Conservation (phyloP, 257 asterid genomes). For the Rauvolfia tetraphylla region DNA sequence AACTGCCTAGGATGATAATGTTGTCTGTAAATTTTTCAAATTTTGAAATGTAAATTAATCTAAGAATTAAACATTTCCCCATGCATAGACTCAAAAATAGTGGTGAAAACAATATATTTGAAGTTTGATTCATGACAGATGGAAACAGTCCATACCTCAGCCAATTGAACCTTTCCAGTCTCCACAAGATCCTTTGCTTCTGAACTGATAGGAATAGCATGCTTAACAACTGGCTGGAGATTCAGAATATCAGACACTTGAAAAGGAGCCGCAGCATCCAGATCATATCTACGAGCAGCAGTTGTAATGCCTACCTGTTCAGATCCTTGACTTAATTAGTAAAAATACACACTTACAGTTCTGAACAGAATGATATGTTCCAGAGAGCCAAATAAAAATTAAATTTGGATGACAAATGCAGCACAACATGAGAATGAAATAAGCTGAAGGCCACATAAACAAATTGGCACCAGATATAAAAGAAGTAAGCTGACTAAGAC, state of each 20-base stretch:
- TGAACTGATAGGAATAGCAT: slow-evolving; percentile 91
- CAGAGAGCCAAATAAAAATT: background rate
- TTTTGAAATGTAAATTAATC: background rate
- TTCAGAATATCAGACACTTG: slow-evolving; percentile 73
- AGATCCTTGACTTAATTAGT: background rate
- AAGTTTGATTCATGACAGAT: background rate
- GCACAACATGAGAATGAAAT: background rate
- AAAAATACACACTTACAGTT: background rate
- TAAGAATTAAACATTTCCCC: background rate
- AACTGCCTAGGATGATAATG: background rate
- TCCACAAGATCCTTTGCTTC: slow-evolving; percentile 95
- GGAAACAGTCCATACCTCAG: slow-evolving; percentile 56
- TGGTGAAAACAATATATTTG: background rate
- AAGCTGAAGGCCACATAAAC: background rate
- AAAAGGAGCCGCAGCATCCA: slow-evolving; percentile 64
- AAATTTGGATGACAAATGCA: background rate
- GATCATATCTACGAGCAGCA: slow-evolving; percentile 80
- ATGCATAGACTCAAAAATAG: background rate
- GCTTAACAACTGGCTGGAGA: slow-evolving; percentile 89
- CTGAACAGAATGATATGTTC: background rate
- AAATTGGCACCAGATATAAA: background rate
- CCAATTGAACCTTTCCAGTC: slow-evolving; percentile 88
- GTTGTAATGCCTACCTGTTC: slow-evolving; percentile 79
- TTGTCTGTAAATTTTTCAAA: background rate
- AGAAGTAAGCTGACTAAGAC: background rate